Evolutionary conservation across 805 yeast species (phyloP).

Genomic region (Kuraishia hungarica): DNA sequence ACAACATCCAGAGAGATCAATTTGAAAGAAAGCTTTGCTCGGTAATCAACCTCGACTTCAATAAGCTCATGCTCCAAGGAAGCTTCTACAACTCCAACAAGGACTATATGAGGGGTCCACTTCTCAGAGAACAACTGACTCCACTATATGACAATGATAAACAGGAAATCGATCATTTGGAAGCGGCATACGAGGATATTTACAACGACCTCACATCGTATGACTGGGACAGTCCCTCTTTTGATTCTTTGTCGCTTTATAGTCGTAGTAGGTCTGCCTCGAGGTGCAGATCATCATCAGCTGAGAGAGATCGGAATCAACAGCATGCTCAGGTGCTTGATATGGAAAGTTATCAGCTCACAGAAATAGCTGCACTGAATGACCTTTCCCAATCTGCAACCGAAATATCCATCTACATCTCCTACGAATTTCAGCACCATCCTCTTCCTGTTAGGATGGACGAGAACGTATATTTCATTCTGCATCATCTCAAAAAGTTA

Average conservation of each 20-base stretch:
- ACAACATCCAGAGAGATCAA: not conserved
- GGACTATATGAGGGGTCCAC: not conserved
- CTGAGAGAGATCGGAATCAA: not conserved
- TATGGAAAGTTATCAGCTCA: not conserved
- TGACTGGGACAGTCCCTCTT: not conserved
- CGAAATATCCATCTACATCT: not conserved
- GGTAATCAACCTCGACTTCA: not conserved
- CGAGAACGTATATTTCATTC: not conserved
- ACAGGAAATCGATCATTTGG: not conserved
- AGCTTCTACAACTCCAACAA: not conserved
- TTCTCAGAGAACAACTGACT: not conserved
- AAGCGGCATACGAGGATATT: not conserved
- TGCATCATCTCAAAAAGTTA: not conserved
- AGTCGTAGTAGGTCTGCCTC: not conserved
- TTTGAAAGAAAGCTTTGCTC: not conserved
- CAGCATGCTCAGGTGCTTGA: not conserved
- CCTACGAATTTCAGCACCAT: not conserved
- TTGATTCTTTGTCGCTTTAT: not conserved
- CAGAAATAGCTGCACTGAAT: not conserved
- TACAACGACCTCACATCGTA: not conserved
- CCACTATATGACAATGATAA: not conserved
- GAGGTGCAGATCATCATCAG: not conserved
- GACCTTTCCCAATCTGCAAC: not conserved
- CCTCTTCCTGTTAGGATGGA: not conserved
- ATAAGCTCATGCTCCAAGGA: not conserved